Evolutionary conservation across 2,329 filamentous ascomycete genomes (phyloP).

Genomic region (Colletotrichum simmondsii): DNA sequence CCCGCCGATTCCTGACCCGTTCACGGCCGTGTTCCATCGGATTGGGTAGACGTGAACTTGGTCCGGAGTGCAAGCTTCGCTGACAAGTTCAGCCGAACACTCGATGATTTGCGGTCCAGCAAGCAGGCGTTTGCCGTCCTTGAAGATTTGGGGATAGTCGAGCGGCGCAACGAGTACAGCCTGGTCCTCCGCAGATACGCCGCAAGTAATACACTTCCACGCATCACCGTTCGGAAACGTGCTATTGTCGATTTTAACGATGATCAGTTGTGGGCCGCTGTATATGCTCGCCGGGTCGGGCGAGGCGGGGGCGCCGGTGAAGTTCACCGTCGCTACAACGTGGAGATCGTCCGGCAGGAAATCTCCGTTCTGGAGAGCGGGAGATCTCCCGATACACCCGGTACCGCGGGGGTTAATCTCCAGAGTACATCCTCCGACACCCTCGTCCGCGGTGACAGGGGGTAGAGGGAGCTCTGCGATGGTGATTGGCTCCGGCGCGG

Average conservation of each 20-base stretch:
- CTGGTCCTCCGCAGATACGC: slow-evolving; percentile 46
- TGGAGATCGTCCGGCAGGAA: slow-evolving; percentile 57
- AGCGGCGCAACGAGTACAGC: slow-evolving; percentile 34
- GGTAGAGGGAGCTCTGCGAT: slow-evolving; percentile 50
- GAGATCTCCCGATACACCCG: slow-evolving; percentile 47
- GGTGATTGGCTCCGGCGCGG: slow-evolving; percentile 46
- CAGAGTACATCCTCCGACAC: slow-evolving; percentile 44
- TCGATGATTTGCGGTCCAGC: slow-evolving; percentile 48
- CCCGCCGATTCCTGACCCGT: slow-evolving; percentile 43
- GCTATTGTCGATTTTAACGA: slow-evolving; percentile 53
- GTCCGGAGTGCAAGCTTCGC: slow-evolving; percentile 47
- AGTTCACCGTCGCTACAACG: slow-evolving; percentile 50
- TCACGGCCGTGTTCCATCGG: slow-evolving; percentile 44
- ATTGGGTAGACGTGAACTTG: slow-evolving; percentile 50
- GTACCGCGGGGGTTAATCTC: slow-evolving; percentile 47
- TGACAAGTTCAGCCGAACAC: slow-evolving; percentile 47
- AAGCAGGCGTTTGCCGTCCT: slow-evolving; percentile 49
- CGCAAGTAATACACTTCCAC: slow-evolving; percentile 61
- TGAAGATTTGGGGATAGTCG: slow-evolving; percentile 57
- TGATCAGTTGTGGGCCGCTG: slow-evolving; percentile 51
- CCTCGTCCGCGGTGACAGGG: slow-evolving; percentile 42
- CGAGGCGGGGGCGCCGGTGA: slow-evolving; percentile 52
- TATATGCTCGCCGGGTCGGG: slow-evolving; percentile 54
- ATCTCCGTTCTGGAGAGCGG: slow-evolving; percentile 32
- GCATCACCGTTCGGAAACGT: slow-evolving; percentile 55